phyloP scores from a whole-genome alignment of 2,329 filamentous ascomycete species.

The Colletotrichum sojae region DNA sequence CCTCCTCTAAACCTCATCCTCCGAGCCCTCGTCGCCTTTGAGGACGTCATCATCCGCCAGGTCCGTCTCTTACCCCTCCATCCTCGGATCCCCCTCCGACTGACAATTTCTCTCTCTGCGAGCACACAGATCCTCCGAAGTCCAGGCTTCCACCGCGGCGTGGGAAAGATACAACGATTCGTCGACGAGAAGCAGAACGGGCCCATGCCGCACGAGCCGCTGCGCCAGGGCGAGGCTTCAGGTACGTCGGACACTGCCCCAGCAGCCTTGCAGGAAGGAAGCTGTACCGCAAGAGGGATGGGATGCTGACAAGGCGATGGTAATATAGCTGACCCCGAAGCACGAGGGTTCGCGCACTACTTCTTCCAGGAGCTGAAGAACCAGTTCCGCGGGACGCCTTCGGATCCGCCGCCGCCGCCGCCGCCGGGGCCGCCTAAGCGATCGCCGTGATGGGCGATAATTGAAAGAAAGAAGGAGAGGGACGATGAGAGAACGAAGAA shows the following conservation, averaged over 20 bases:
- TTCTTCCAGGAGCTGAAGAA: slow-evolving; percentile 67
- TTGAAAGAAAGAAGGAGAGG: not conserved
- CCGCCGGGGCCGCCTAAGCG: slow-evolving; percentile 40
- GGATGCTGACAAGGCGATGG: not conserved
- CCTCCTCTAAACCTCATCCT: slow-evolving; percentile 29
- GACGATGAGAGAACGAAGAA: not conserved
- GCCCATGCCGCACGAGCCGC: slow-evolving; percentile 64
- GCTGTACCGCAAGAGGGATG: too few species aligned
- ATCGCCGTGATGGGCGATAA: slow-evolving; percentile 21
- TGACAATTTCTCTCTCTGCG: not conserved
- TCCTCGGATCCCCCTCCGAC: not conserved
- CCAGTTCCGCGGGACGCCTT: slow-evolving; percentile 62
- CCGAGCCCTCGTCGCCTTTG: slow-evolving; percentile 36
- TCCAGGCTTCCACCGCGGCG: slow-evolving; percentile 66
- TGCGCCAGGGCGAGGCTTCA: slow-evolving; percentile 67
- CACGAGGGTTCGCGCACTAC: slow-evolving; percentile 48
- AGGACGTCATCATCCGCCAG: slow-evolving; percentile 38
- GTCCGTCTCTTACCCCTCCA: slow-evolving; percentile 6
- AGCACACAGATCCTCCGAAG: slow-evolving; percentile 61
- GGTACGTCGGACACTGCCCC: slow-evolving; percentile 49
- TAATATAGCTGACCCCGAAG: slow-evolving; percentile 32
- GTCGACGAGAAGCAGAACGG: slow-evolving; percentile 65
- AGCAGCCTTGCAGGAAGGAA: not conserved
- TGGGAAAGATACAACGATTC: slow-evolving; percentile 65
- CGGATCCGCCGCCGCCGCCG: slow-evolving; percentile 51